Conservation (phyloP, 345 rosid species). For the Mallotus nudiflorus region DNA sequence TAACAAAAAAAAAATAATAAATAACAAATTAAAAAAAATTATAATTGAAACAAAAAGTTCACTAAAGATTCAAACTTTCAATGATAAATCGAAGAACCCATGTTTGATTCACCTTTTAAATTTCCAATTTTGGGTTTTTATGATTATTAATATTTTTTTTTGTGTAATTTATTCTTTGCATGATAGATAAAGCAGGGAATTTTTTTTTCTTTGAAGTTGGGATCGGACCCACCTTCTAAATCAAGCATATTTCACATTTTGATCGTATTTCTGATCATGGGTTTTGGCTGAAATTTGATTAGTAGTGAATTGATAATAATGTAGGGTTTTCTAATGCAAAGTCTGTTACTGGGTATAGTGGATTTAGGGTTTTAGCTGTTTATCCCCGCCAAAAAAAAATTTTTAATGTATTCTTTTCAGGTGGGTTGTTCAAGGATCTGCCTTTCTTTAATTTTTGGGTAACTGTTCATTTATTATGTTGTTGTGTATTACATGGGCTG, state of each 20-base stretch:
- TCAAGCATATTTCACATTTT: slow-evolving; percentile 10
- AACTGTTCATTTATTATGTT: background rate
- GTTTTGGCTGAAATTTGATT: slow-evolving; percentile 12
- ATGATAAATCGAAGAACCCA: slow-evolving; percentile 8
- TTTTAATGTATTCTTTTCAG: background rate
- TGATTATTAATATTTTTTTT: background rate
- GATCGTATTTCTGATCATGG: slow-evolving; percentile 17
- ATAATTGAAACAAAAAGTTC: background rate
- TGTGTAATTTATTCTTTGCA: background rate
- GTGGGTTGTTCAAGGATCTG: slow-evolving; percentile 17
- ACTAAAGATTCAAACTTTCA: background rate
- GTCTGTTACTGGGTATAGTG: slow-evolving; percentile 15
- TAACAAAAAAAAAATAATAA: background rate
- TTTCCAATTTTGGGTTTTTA: background rate
- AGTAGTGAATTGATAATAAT: slow-evolving; percentile 8
- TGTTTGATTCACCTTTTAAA: slow-evolving; percentile 3
- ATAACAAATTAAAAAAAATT: too few relatives aligned
- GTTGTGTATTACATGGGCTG: slow-evolving; percentile 1
- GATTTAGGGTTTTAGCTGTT: slow-evolving; percentile 26
- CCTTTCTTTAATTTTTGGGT: slow-evolving; percentile 7
- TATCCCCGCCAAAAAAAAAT: slow-evolving; percentile 2
- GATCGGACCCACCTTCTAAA: slow-evolving; percentile 18
- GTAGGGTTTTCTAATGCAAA: slow-evolving; percentile 3
- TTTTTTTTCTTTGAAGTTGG: slow-evolving; percentile 3
- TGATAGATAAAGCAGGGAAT: background rate